Evolutionary conservation across 2,329 filamentous ascomycete species (phyloP).

Genomic region (Aspergillus transmontanensis): DNA sequence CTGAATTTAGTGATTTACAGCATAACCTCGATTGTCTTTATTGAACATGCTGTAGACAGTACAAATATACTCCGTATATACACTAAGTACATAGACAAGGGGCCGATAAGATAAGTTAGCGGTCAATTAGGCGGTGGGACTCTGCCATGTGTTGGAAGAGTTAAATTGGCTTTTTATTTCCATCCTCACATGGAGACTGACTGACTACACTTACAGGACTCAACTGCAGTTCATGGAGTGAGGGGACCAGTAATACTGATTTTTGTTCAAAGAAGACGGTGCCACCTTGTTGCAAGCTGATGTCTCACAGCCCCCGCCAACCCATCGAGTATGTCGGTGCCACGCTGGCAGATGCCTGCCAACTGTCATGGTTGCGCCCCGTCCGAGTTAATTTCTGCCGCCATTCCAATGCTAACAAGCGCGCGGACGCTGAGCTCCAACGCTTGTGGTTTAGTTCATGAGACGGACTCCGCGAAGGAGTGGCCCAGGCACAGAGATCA

Average conservation of each 20-base stretch:
- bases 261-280: not conserved
- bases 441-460: constrained; percentile 11
- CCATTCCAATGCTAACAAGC: constrained; percentile 19
- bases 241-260: not conserved
- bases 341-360: constrained; percentile 32
- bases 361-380: constrained; percentile 26
- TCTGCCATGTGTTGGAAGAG: not conserved
- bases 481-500: constrained; percentile 13
- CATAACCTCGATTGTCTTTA: not conserved
- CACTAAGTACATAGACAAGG: not conserved
- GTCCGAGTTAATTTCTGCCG: constrained; percentile 21
- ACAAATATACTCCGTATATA: not conserved
- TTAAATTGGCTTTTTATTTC: not conserved
- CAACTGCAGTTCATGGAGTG: not conserved
- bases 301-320: constrained; percentile 12
- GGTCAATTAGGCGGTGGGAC: not conserved
- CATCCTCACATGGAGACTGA: not conserved
- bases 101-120: not conserved
- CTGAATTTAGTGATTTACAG: not conserved
- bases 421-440: constrained; percentile 20
- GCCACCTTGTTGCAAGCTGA: not conserved
- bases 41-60: not conserved
- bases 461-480: constrained; percentile 12
- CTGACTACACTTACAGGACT: not conserved
- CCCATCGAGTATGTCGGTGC: constrained; percentile 19